Evolutionary conservation across 306 rosid genomes (phyloP), one percentile per base, ranked within the genome.

Genomic region (Ziziphus jujuba): DNA sequence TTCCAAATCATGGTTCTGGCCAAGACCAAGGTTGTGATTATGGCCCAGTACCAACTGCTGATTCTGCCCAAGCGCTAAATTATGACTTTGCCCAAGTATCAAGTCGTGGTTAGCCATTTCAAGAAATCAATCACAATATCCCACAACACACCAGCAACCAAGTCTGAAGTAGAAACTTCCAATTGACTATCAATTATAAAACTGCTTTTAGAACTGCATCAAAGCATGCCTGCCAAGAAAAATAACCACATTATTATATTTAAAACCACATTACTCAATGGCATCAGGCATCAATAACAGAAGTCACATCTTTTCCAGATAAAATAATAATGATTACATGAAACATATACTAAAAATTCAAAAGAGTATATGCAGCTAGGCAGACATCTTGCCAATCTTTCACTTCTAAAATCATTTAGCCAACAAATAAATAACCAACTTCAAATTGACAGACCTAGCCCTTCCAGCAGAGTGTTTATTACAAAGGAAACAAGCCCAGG

Each of bases 81-180:
- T 85, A 70, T 82, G 95, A 78, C 68, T 82, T 70, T 85, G 89
- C 51, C 89, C 92, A 63, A 92, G 85, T 55, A 92, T 79, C 82
- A 89, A 59, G 44, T 89, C 95, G 68, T 89, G 89, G 79, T 81
- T 85, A 43, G 95, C 86, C 95, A 89, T 87, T 79, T 73, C 61
- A 65, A 56, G 70, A 49, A 48, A 71, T 59, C 52, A 58, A 78
- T 66, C 64, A 44, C n/a, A 69, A 56, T 44, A 47, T 69, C 20
- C 58, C 22, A 69, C 59, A 34, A 7, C 21, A 34, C 19, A 40
- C 44, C 19, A 45, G 74, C 65, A 48, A 24, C 80, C 71, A 66
- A 63, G 68, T 54, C 84, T 65, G 60, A 56, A 43, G 65, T 58
- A 36, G 62, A 44, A 59, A 78, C 67, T n/a, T 36, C 67, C 17